phyloP scores from a whole-genome alignment of 108 stramenopile genomes.

The Cyclostephanos invisitatus region DNA sequence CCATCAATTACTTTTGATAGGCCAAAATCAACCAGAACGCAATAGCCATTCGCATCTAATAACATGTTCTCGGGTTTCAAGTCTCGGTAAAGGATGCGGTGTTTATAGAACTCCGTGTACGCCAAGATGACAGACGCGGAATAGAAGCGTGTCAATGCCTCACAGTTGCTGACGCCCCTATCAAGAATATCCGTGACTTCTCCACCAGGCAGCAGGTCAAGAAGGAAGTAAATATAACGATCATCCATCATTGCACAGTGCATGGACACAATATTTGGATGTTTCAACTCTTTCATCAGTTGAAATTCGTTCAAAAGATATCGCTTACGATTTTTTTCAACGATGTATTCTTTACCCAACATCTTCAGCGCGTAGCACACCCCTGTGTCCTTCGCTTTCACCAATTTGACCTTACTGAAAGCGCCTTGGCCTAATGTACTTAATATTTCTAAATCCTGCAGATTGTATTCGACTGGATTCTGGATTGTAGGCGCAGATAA shows the following conservation, averaged over 20 bases:
- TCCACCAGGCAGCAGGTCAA: slow-evolving; percentile 43
- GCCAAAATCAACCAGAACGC: slow-evolving; percentile 67
- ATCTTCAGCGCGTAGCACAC: slow-evolving; percentile 50
- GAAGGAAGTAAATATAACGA: slow-evolving; percentile 54
- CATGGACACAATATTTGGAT: slow-evolving; percentile 50
- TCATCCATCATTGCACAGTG: slow-evolving; percentile 53
- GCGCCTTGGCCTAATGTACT: slow-evolving; percentile 35
- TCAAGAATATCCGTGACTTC: slow-evolving; percentile 35
- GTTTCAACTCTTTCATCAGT: slow-evolving; percentile 44
- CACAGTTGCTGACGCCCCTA: slow-evolving; percentile 26
- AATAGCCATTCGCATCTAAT: slow-evolving; percentile 54
- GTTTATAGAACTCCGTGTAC: slow-evolving; percentile 52
- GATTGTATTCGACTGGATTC: slow-evolving; percentile 22
- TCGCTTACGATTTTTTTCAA: slow-evolving; percentile 32
- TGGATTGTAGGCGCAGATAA: not conserved
- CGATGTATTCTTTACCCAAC: slow-evolving; percentile 39
- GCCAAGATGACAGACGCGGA: slow-evolving; percentile 54
- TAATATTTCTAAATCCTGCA: slow-evolving; percentile 31
- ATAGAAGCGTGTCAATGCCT: slow-evolving; percentile 56
- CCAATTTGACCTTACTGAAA: slow-evolving; percentile 43
- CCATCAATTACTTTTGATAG: slow-evolving; percentile 54
- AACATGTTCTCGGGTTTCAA: slow-evolving; percentile 66
- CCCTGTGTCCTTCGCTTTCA: slow-evolving; percentile 34
- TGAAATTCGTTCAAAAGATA: slow-evolving; percentile 42
- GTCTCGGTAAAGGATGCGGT: slow-evolving; percentile 86